Percentiles rank a stretch among this genome's conserved stretches.
These are phyloP conservation scores for Buddleja alternifolia DNA, from an alignment of 257 asterid species.

Conservation along the genomic window DNA sequence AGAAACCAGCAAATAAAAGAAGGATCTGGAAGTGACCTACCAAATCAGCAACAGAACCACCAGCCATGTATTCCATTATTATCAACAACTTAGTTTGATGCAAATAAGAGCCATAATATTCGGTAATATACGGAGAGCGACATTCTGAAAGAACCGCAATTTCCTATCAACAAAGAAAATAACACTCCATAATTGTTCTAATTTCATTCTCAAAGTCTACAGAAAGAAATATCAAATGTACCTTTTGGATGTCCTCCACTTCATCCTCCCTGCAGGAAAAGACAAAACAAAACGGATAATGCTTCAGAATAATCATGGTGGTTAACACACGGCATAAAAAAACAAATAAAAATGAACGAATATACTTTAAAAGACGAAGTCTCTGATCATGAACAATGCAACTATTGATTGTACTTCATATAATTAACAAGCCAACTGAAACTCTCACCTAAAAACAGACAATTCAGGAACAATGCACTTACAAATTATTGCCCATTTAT, in stretches of 20 bases:
- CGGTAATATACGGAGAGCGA: slow-evolving; percentile 91
- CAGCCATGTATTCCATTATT: slow-evolving; percentile 99
- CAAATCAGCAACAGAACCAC: slow-evolving; percentile 99
- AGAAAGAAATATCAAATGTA: slow-evolving; percentile 36
- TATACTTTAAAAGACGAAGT: too few relatives aligned
- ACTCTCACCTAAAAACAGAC: too few relatives aligned
- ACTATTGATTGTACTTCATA: too few relatives aligned
- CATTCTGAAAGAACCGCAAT: slow-evolving; percentile 96
- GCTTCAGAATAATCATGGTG: slow-evolving; percentile 34
- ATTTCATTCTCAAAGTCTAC: slow-evolving; percentile 10
- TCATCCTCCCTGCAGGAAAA: slow-evolving; percentile 86
- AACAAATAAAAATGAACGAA: too few relatives aligned
- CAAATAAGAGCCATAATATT: slow-evolving; percentile 89
- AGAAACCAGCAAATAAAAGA: slow-evolving; percentile 23
- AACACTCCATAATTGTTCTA: slow-evolving; percentile 17
- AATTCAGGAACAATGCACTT: too few relatives aligned
- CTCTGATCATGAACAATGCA: too few relatives aligned
- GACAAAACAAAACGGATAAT: slow-evolving; percentile 21
- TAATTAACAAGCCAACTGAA: too few relatives aligned
- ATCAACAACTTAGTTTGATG: slow-evolving; percentile 93
- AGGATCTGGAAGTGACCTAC: slow-evolving; percentile 49
- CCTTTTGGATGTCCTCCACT: slow-evolving; percentile 99
- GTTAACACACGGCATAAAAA: background rate
- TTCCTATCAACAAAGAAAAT: slow-evolving; percentile 65
- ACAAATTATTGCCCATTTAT: too few relatives aligned